Conservation (phyloP, 371 early-diverging fungal species). For the Phascolomyces articulosus region DNA sequence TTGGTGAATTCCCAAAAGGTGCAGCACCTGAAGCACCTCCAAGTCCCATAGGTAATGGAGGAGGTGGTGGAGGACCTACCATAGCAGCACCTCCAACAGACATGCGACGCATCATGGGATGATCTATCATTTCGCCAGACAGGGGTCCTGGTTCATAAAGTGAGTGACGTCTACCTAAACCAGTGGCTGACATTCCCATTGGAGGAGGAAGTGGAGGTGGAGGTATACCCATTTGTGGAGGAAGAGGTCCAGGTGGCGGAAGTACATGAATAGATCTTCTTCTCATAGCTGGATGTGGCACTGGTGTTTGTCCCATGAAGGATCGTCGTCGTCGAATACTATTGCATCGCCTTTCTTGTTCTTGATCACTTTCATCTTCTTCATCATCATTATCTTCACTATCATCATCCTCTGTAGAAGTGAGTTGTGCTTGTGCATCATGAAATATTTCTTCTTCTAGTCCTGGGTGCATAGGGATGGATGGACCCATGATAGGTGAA, state of each 20-base stretch:
- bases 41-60: neutral
- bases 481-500: slow-evolving; percentile 7
- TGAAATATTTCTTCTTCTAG: slow-evolving; percentile 9
- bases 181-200: neutral
- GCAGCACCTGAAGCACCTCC: neutral
- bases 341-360: slow-evolving; percentile 1
- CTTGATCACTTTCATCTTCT: neutral
- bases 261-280: slow-evolving; percentile 1
- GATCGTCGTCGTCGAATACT: neutral
- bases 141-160: slow-evolving; percentile 9
- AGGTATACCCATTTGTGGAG: neutral
- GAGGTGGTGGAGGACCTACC: neutral
- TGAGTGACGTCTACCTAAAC: slow-evolving; percentile 12
- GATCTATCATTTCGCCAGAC: slow-evolving; percentile 2
- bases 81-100: neutral
- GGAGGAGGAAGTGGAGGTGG: slow-evolving; percentile 9
- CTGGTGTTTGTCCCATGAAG: neutral
- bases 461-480: neutral
- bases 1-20: neutral
- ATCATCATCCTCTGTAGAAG: neutral
- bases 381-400: neutral
- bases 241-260: neutral
- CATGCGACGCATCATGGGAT: slow-evolving; percentile 5
- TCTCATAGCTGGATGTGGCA: neutral
- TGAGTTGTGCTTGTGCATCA: slow-evolving; percentile 12